Evolutionary conservation across 208 protist species (phyloP).

Genomic region (Tritrichomonas foetus): DNA sequence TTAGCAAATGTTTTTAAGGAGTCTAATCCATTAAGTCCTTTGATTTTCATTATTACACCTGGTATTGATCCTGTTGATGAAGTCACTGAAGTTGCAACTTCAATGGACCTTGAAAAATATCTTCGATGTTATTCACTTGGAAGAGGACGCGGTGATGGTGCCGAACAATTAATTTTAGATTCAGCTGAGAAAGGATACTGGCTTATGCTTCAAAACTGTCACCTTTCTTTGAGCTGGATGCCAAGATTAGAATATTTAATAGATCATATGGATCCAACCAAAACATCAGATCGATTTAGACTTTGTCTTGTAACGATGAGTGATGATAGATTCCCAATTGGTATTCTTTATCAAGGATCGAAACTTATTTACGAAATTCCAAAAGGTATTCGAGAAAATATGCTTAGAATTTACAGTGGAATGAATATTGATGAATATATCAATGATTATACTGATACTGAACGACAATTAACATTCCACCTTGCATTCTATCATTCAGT

Average conservation of each 20-base stretch:
- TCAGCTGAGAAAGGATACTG: slow-evolving; percentile 64
- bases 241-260: slow-evolving; percentile 82
- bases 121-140: slow-evolving; percentile 89
- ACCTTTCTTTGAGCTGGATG: slow-evolving; percentile 91
- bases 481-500: slow-evolving; percentile 96
- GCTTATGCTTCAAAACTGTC: slow-evolving; percentile 96
- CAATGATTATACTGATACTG: slow-evolving; percentile 85
- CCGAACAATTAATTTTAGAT: slow-evolving; percentile 79
- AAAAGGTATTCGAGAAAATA: slow-evolving; percentile 87
- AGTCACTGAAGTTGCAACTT: slow-evolving; percentile 60
- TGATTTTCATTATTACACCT: slow-evolving; percentile 98
- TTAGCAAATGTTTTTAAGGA: slow-evolving; percentile 83
- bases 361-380: slow-evolving; percentile 97
- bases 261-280: slow-evolving; percentile 49
- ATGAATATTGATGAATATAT: slow-evolving; percentile 77
- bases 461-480: slow-evolving; percentile 91
- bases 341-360: slow-evolving; percentile 86
- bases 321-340: slow-evolving; percentile 74
- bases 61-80: slow-evolving; percentile 81
- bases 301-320: slow-evolving; percentile 90
- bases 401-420: slow-evolving; percentile 64
- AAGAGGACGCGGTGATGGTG: slow-evolving; percentile 90
- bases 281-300: slow-evolving; percentile 74
- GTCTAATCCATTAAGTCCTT: slow-evolving; percentile 78
- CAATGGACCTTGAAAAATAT: slow-evolving; percentile 80